Percentiles rank a stretch among this genome's conserved stretches.
These are phyloP conservation scores for Agaricus blazei DNA, from an alignment of 768 basidiomycete species.

Conservation along the genomic window DNA sequence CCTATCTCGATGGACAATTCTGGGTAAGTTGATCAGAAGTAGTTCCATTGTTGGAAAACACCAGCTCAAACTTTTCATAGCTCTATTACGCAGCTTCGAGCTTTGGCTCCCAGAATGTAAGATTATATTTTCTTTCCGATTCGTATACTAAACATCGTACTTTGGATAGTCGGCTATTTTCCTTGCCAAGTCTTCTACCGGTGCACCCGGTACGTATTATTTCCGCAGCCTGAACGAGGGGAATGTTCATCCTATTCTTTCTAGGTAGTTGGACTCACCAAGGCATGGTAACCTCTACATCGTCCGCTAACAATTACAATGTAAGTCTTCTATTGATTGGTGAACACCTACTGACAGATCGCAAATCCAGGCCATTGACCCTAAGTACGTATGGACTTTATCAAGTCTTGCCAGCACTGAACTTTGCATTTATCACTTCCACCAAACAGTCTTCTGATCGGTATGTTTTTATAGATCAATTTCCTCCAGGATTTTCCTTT, in stretches of 20 bases:
- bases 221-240: neutral
- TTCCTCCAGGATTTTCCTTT: neutral
- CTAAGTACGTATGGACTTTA: slow-evolving; percentile 31
- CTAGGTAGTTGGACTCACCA: slow-evolving; percentile 38
- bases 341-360: neutral
- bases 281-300: slow-evolving; percentile 43
- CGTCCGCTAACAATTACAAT: slow-evolving; percentile 34
- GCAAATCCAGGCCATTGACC: slow-evolving; percentile 42
- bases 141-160: neutral
- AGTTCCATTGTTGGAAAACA: neutral
- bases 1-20: slow-evolving; percentile 25
- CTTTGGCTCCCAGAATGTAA: slow-evolving; percentile 47
- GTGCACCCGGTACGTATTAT: slow-evolving; percentile 27
- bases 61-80: slow-evolving; percentile 20
- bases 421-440: neutral
- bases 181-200: slow-evolving; percentile 47
- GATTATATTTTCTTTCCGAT: neutral
- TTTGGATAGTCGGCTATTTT: slow-evolving; percentile 44
- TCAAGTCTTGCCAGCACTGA: neutral
- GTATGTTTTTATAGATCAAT: slow-evolving; percentile 11
- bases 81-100: slow-evolving; percentile 51
- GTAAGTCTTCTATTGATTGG: slow-evolving; percentile 18
- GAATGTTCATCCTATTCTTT: neutral
- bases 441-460: slow-evolving; percentile 23
- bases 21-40: slow-evolving; percentile 15